Evolutionary conservation across 768 basidiomycete species (phyloP).

Genomic region (Suillus spraguei): DNA sequence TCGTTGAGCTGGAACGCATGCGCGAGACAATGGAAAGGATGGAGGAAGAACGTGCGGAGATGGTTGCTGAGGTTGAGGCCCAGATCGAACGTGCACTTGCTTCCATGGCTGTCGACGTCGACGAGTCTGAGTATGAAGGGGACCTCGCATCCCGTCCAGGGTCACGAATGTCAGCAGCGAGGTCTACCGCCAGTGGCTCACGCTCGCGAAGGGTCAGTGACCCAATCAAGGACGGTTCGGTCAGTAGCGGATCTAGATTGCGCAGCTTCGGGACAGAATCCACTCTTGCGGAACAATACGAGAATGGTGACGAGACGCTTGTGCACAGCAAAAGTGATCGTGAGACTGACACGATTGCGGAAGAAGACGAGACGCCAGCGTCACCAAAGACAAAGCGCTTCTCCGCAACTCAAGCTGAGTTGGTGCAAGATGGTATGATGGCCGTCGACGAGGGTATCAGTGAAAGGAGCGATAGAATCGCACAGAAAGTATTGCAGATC

Average conservation of each 20-base stretch:
- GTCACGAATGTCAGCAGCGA: conserved; percentile 65
- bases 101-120: conserved; percentile 79
- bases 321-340: conserved; percentile 40
- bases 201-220: conserved; percentile 67
- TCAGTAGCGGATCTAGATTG: conserved; percentile 39
- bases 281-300: conserved; percentile 72
- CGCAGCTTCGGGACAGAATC: conserved; percentile 81
- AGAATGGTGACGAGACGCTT: conserved; percentile 43
- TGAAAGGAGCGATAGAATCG: conserved; percentile 83
- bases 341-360: conserved; percentile 56
- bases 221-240: conserved; percentile 44
- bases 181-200: conserved; percentile 44
- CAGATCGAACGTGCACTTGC: conserved; percentile 87
- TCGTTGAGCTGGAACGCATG: conserved; percentile 84
- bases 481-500: conserved; percentile 85
- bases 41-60: conserved; percentile 84
- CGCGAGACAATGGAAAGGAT: conserved; percentile 81
- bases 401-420: conserved; percentile 67
- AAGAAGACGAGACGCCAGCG: conserved; percentile 51
- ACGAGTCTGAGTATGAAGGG: conserved; percentile 69
- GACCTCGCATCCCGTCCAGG: conserved; percentile 61
- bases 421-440: conserved; percentile 74
- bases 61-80: conserved; percentile 92
- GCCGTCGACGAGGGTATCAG: conserved; percentile 89
- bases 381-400: conserved; percentile 74